phyloP scores from a whole-genome alignment of 805 yeast species.

The Brettanomyces naardenensis region DNA sequence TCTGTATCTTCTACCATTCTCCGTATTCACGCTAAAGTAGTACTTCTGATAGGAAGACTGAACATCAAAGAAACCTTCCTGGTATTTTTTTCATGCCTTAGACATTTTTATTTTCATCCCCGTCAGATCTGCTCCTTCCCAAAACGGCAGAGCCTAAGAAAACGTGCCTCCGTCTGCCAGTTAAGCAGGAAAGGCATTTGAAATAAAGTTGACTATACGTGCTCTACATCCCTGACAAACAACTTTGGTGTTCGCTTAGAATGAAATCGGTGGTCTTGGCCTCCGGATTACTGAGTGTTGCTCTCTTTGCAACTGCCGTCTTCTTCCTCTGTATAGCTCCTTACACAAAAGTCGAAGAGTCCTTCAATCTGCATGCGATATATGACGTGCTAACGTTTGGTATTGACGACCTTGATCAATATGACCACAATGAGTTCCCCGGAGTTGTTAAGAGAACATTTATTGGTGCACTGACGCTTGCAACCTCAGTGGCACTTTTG shows the following conservation, averaged over 20 bases:
- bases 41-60: too few species aligned
- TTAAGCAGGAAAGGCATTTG: too few species aligned
- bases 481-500: constrained; percentile 36
- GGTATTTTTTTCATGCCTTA: neutral
- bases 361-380: constrained; percentile 83
- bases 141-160: too few species aligned
- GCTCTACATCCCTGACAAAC: too few species aligned
- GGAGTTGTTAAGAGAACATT: constrained; percentile 89
- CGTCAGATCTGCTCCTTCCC: neutral
- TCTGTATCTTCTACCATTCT: constrained; percentile 16
- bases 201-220: too few species aligned
- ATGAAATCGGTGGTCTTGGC: neutral
- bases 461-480: constrained; percentile 55
- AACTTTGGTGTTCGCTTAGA: too few species aligned
- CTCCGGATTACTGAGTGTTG: constrained; percentile 11
- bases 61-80: too few species aligned
- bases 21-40: too few species aligned
- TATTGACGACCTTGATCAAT: constrained; percentile 31
- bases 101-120: neutral
- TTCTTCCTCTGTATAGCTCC: constrained; percentile 55
- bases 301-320: constrained; percentile 38
- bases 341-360: constrained; percentile 88
- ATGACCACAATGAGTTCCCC: constrained; percentile 74
- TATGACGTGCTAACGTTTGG: constrained; percentile 75
- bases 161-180: too few species aligned